phyloP scores from a whole-genome alignment of 1,284 basidiomycete species.

The Rhodotorula sp. region DNA sequence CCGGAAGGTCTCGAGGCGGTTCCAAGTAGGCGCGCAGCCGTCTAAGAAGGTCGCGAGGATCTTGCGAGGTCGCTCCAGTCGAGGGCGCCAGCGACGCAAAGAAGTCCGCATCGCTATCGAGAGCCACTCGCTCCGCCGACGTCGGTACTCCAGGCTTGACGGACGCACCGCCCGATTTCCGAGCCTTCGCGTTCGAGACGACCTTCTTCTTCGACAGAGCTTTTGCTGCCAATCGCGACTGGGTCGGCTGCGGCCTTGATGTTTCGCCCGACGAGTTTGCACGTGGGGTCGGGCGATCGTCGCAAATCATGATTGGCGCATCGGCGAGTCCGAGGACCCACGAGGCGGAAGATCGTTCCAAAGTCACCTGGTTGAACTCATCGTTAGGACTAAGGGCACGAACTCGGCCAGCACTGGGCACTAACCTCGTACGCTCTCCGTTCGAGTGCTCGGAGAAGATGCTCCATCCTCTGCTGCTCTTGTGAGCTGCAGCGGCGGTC shows the following conservation, averaged over 20 bases:
- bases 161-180: background rate
- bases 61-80: background rate
- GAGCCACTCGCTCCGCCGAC: background rate
- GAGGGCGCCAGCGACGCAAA: constrained; percentile 1
- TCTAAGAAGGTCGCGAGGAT: constrained; percentile 12
- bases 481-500: constrained; percentile 1
- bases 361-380: constrained; percentile 15
- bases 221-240: no score
- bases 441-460: constrained; percentile 20
- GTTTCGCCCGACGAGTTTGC: background rate
- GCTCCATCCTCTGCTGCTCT: constrained; percentile 24
- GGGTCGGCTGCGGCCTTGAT: no score
- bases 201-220: background rate
- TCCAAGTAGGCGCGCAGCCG: constrained; percentile 21
- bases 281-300: constrained; percentile 2
- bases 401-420: no score
- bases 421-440: constrained; percentile 24
- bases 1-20: constrained; percentile 13
- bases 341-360: constrained; percentile 20
- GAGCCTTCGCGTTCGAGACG: background rate
- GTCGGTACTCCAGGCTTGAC: no score
- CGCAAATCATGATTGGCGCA: constrained; percentile 16
- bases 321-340: constrained; percentile 29
- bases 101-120: background rate
- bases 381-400: no score